Conservation (phyloP, 305 asterid species). For the Rubia peregrina region DNA sequence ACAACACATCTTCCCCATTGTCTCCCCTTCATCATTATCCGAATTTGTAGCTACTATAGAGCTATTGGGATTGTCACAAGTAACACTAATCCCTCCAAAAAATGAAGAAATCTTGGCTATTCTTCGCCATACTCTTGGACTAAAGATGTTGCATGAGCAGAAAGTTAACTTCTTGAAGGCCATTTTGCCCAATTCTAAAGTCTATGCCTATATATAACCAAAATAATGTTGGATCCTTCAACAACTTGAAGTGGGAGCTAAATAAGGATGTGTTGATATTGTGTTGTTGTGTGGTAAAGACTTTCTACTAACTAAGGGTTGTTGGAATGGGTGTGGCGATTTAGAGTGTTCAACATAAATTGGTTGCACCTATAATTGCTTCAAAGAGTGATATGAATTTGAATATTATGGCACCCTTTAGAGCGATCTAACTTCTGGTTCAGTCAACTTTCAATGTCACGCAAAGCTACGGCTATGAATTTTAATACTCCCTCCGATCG, state of each 20-base stretch:
- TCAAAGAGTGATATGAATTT: background rate
- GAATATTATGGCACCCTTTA: background rate
- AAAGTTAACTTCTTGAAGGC: conserved; percentile 41
- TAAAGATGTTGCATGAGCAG: conserved; percentile 32
- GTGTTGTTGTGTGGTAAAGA: conserved; percentile 42
- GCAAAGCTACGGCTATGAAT: too few relatives aligned
- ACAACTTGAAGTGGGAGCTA: too few relatives aligned
- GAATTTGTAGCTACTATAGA: background rate
- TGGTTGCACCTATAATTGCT: conserved; percentile 18
- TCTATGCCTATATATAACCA: background rate
- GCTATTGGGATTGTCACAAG: background rate
- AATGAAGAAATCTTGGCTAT: conserved; percentile 10
- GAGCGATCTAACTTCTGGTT: background rate
- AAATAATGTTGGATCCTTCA: too few relatives aligned
- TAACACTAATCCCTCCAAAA: background rate
- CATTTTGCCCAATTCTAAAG: conserved; percentile 24
- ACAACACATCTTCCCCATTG: conserved; percentile 16
- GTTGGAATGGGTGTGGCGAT: conserved; percentile 30
- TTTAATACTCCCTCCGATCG: too few relatives aligned
- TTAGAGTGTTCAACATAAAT: conserved; percentile 20
- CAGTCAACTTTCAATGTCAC: background rate
- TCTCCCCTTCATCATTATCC: background rate
- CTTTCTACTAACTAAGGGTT: conserved; percentile 19
- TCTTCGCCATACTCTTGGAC: conserved; percentile 16
- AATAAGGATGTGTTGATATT: too few relatives aligned